These are phyloP conservation scores for Syzygium grande DNA, from an alignment of 345 rosid genomes.

Conservation along the genomic window DNA sequence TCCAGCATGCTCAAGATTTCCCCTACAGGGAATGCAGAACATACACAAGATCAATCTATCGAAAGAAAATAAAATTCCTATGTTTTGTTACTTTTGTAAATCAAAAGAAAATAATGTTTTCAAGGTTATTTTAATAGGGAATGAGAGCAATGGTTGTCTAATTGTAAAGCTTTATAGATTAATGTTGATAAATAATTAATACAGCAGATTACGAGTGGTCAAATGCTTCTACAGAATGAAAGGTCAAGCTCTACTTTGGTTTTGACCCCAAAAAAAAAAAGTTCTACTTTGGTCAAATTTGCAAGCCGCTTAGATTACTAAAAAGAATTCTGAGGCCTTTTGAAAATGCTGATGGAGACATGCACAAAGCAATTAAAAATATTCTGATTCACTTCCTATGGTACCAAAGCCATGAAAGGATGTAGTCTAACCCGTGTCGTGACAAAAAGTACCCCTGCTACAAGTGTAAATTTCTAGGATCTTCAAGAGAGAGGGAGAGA, in stretches of 20 bases:
- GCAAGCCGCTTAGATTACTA: not conserved
- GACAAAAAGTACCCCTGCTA: not conserved
- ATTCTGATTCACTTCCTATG: not conserved
- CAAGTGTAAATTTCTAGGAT: not conserved
- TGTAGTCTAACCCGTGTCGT: not conserved
- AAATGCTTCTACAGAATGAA: not conserved
- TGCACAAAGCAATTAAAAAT: not conserved
- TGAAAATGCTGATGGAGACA: not conserved
- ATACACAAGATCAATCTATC: not conserved
- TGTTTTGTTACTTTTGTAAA: not conserved
- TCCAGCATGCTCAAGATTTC: slow-evolving; percentile 67
- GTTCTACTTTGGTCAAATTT: not conserved
- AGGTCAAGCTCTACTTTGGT: not conserved
- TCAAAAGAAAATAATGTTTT: not conserved
- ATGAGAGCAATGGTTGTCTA: not conserved
- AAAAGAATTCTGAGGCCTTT: not conserved
- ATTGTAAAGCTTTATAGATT: not conserved
- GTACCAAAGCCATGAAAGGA: not conserved
- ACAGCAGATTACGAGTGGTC: not conserved
- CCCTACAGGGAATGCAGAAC: slow-evolving; percentile 31
- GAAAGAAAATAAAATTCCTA: not conserved
- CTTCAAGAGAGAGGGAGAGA: not conserved
- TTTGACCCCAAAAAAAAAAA: not conserved
- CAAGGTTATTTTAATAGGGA: not conserved
- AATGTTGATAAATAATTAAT: not conserved